Base-by-base conservation (phyloP, 805 yeast genomes). In the Candida incommunis region DNA sequence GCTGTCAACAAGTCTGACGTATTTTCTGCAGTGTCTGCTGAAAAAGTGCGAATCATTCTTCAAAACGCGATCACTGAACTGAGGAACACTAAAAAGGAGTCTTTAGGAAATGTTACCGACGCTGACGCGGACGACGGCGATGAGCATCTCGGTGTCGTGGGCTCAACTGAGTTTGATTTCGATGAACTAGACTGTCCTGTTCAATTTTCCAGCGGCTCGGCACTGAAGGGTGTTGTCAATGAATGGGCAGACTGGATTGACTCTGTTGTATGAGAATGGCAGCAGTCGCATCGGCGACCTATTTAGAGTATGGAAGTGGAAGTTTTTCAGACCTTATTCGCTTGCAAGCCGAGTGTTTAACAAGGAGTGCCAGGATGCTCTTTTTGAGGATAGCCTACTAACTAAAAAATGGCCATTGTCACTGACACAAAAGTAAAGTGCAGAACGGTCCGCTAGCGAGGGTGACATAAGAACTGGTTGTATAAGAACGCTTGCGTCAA, bases 1-100 rank as follows among this genome's bases (percentile, higher is more conserved):
- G 92, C 88, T 16, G 78, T 92, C 49, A 90, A 90, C 66, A 90
- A 90, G 60, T 72, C 74, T 43, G 97, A 92, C 54, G 71, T 80
- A 34, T 92, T 92, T 65, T 84, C 86, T 49, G 75, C 94, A 15
- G 74, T 85, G 53, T 90, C 92, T 20, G 68, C 78, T 7, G 54
- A 63, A 43, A 78, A 81, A 55, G 73, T 88, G 43, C 71, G 66
- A 51, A 68, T 68, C 22, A 59, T 76, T 35, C 61, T 90, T 45
- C 90, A 82, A 55, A 50, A 58, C 3, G 94, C 82, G 57, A 71
- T 87, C 51, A 72, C 74, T 41, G 69, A 69, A 41, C 64, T 78
- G 41, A 69, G 80, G 55, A 65, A 60, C 49, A 66, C 73, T 50
- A 71, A 65, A 52, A 64, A 70, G 49, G 67, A 67, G 35, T 66